Percentiles rank a stretch among this genome's conserved stretches.
These are phyloP conservation scores for Udeniomyces megalosporus DNA, from an alignment of 768 basidiomycete genomes.

Conservation along the genomic window DNA sequence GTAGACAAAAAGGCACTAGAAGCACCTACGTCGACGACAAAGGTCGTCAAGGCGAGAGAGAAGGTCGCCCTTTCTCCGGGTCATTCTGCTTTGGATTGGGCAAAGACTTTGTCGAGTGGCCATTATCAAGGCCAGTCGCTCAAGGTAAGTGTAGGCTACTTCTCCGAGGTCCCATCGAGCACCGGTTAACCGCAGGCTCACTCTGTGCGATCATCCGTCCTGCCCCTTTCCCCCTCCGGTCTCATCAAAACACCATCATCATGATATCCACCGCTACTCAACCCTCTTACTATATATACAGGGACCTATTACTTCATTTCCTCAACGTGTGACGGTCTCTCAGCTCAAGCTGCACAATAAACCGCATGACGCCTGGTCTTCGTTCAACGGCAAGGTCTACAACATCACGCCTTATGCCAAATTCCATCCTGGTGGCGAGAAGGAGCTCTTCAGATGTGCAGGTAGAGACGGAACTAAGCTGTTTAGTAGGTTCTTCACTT, in stretches of 20 bases:
- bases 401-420: conserved; percentile 83
- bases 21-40: conserved; percentile 48
- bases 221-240: too few species aligned
- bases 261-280: conserved; percentile 13
- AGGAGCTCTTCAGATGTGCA: conserved; percentile 84
- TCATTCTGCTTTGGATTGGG: conserved; percentile 87
- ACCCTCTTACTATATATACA: conserved; percentile 11
- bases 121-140: conserved; percentile 37
- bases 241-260: too few species aligned
- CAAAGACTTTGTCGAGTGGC: conserved; percentile 65
- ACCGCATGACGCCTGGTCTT: conserved; percentile 79
- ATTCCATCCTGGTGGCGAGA: conserved; percentile 88
- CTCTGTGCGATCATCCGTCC: too few species aligned
- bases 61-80: conserved; percentile 88
- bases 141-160: conserved; percentile 42
- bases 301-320: conserved; percentile 46
- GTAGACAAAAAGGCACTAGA: conserved; percentile 19
- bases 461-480: conserved; percentile 88
- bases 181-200: too few species aligned
- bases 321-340: conserved; percentile 57
- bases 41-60: conserved; percentile 37
- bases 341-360: conserved; percentile 66
- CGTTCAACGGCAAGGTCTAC: conserved; percentile 84
- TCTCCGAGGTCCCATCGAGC: too few species aligned
- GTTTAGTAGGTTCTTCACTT: conserved; percentile 48